A percentile compares a stretch with the other conserved stretches of the same genome.
Evolutionary conservation across 2,329 filamentous ascomycete species (phyloP).

Genomic region (Emergomyces pasteurianus): DNA sequence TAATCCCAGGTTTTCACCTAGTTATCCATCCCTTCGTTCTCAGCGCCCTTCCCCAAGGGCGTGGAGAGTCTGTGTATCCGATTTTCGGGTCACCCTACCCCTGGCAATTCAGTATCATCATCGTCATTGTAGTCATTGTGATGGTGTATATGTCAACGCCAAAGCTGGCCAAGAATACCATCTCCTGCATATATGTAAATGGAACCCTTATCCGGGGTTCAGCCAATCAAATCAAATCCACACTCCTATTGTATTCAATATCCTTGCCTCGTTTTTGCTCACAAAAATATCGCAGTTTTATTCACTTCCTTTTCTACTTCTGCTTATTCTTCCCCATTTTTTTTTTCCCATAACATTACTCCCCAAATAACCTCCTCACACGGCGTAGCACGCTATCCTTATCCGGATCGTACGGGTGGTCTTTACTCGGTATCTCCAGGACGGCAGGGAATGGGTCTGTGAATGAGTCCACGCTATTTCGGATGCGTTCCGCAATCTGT

Average conservation of each 20-base stretch:
- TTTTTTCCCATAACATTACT: constrained; percentile 20
- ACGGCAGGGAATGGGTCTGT: constrained; percentile 92
- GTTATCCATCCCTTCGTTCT: neutral
- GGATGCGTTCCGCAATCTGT: constrained; percentile 91
- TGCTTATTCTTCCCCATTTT: neutral
- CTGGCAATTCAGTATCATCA: neutral
- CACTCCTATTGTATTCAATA: too few relatives aligned
- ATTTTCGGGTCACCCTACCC: neutral
- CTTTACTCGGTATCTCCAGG: constrained; percentile 95
- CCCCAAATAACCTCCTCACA: constrained; percentile 61
- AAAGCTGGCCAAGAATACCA: neutral
- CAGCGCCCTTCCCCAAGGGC: neutral
- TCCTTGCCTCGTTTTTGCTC: too few relatives aligned
- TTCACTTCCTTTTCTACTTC: neutral
- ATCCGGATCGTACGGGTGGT: constrained; percentile 96
- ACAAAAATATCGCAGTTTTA: neutral
- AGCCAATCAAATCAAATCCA: neutral
- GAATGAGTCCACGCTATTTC: constrained; percentile 79
- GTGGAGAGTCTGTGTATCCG: neutral
- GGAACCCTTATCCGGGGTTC: neutral
- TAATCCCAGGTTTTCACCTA: neutral
- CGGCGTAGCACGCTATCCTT: constrained; percentile 95
- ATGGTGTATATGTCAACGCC: neutral
- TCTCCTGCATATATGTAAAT: neutral
- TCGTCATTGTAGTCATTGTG: neutral